These are phyloP conservation scores for Tanacetum coccineum DNA, from an alignment of 129 eudicot species.

Conservation along the genomic window DNA sequence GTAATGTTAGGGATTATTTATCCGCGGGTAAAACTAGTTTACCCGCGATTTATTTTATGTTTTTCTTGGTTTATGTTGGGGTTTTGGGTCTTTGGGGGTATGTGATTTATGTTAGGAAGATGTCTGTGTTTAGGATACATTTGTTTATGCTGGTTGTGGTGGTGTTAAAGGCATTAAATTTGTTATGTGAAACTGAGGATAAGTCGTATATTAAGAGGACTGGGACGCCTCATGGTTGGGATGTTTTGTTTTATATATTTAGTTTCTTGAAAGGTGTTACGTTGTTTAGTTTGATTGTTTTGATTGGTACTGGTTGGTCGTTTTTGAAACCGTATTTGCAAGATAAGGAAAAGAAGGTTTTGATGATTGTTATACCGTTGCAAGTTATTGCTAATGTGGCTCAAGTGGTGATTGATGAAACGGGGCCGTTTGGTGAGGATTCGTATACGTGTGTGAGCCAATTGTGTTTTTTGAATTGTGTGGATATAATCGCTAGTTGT, in stretches of 20 bases:
- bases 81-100: slow-evolving; percentile 37
- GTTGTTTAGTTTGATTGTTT: slow-evolving; percentile 47
- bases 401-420: slow-evolving; percentile 54
- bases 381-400: slow-evolving; percentile 59
- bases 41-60: slow-evolving; percentile 40
- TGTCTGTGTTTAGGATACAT: slow-evolving; percentile 38
- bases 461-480: slow-evolving; percentile 48
- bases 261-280: slow-evolving; percentile 52
- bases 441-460: slow-evolving; percentile 46
- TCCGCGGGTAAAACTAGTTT: slow-evolving; percentile 51
- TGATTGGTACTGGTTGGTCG: slow-evolving; percentile 64
- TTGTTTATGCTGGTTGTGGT: slow-evolving; percentile 47
- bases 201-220: slow-evolving; percentile 43
- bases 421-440: slow-evolving; percentile 48
- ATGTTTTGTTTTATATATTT: slow-evolving; percentile 50
- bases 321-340: slow-evolving; percentile 48
- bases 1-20: slow-evolving; percentile 36
- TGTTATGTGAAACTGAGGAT: slow-evolving; percentile 52
- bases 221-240: slow-evolving; percentile 58
- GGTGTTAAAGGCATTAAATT: slow-evolving; percentile 38
- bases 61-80: slow-evolving; percentile 31
- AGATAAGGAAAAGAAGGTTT: slow-evolving; percentile 46
- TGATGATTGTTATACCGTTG: slow-evolving; percentile 51
- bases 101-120: slow-evolving; percentile 21
- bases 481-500: slow-evolving; percentile 49